Base-by-base conservation (phyloP, 1,284 basidiomycete species). In the Boletellus dicymbophilus region DNA sequence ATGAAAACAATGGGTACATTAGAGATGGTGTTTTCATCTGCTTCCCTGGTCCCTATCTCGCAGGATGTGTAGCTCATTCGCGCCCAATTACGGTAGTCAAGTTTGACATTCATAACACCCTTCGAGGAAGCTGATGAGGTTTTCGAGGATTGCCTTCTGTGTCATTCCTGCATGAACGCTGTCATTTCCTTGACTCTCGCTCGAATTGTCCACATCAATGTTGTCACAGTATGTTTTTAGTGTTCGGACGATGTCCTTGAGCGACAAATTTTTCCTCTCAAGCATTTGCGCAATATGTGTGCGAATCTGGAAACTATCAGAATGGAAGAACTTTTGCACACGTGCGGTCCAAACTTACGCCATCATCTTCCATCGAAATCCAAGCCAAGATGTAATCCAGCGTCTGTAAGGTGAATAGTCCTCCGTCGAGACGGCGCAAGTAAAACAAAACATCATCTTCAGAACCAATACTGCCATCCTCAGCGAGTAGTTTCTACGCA, bases 291-390 rank as follows among this genome's bases (percentile, higher is more conserved):
- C 69, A 10, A 85, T 74, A 67, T 97, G 95, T 16, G 74, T 72
- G 36, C 83, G 84, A 48, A 90, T 80, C 91, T 93, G 57, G n/a
- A 33, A 52, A 38, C 12, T 20, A 23, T 66, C 36, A 59, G 8
- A 12, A 15, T 30, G 12, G 16, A n/a, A n/a, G n/a, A n/a, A n/a
- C n/a, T n/a, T n/a, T n/a, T n/a, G n/a, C n/a, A n/a, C n/a, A n/a
- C n/a, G n/a, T n/a, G n/a, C n/a, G n/a, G 13, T 27, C 28, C 39
- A 44, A 28, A 54, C 90, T 53, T 72, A 95, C 94, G 27, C 95
- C 97, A 61, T 99, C 97, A 60, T 99, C 97, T 72, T 99, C 97
- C 94, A 98, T 97, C 50, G 84, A 81, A 25, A 98, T 71, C 97
- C 97, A 99, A 1, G 90, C 95, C 25, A 98, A 70, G 44, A 98